Evolutionary conservation across 2,329 filamentous ascomycete species (phyloP).

Genomic region (Fusarium mundagurra): DNA sequence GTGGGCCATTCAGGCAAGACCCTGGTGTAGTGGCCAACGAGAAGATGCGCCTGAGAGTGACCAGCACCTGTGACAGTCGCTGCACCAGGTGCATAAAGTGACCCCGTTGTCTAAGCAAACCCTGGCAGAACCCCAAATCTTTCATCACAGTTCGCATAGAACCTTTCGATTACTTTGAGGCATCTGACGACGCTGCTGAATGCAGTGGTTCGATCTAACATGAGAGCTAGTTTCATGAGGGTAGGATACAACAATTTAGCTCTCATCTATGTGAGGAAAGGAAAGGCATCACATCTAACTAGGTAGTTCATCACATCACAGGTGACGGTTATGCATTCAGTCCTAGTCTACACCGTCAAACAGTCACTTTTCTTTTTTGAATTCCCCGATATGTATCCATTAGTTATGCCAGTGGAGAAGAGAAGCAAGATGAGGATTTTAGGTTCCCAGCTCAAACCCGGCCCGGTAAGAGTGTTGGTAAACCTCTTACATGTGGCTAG

Average conservation of each 20-base stretch:
- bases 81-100: constrained; percentile 36
- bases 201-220: constrained; percentile 37
- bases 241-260: background rate
- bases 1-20: constrained; percentile 14
- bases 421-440: constrained; percentile 14
- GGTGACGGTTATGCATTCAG: constrained; percentile 6
- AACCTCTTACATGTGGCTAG: constrained; percentile 33
- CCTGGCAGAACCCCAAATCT: constrained; percentile 16
- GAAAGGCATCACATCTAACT: constrained; percentile 25
- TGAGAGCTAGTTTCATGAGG: constrained; percentile 22
- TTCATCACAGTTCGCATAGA: constrained; percentile 28
- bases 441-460: constrained; percentile 33
- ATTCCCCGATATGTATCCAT: background rate
- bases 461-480: constrained; percentile 32
- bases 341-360: background rate
- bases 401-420: background rate
- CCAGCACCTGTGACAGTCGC: constrained; percentile 38
- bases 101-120: constrained; percentile 22
- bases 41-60: background rate
- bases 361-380: constrained; percentile 9
- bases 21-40: constrained; percentile 20
- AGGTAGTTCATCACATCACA: constrained; percentile 34
- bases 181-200: constrained; percentile 41
- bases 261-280: background rate
- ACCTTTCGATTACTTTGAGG: constrained; percentile 41